Evolutionary conservation across 2,329 filamentous ascomycete species (phyloP).

Genomic region (Dichotomopilus funicola): DNA sequence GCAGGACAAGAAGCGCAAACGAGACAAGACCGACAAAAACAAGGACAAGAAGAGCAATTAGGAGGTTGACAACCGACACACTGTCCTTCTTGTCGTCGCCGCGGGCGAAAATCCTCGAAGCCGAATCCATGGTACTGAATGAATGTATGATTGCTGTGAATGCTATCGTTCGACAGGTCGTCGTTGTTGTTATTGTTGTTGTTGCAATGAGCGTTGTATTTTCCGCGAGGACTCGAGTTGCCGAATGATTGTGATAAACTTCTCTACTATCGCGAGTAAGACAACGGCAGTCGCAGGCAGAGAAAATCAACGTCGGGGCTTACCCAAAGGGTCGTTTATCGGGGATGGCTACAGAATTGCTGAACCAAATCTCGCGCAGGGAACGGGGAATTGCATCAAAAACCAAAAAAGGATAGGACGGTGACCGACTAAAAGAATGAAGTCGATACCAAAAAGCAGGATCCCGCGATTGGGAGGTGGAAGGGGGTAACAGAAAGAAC

Average conservation of each 20-base stretch:
- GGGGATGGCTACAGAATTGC: constrained; percentile 11
- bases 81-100: constrained; percentile 40
- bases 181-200: not conserved
- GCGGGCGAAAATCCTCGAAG: constrained; percentile 34
- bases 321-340: constrained; percentile 17
- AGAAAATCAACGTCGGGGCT: constrained; percentile 1
- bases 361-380: constrained; percentile 10
- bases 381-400: constrained; percentile 19
- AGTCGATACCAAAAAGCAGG: constrained; percentile 33
- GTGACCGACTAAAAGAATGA: constrained; percentile 43
- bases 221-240: constrained; percentile 4
- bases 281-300: not conserved
- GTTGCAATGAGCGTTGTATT: constrained; percentile 14
- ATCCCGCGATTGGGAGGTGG: constrained; percentile 14
- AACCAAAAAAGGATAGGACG: constrained; percentile 44
- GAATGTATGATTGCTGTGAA: constrained; percentile 8
- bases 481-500: constrained; percentile 35
- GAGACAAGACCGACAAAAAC: constrained; percentile 66
- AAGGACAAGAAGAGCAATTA: constrained; percentile 74
- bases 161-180: not conserved
- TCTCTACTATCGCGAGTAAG: too few species aligned
- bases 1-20: constrained; percentile 60
- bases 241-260: not conserved
- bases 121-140: constrained; percentile 31
- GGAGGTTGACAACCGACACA: constrained; percentile 59